Conservation (phyloP, 2,329 filamentous ascomycete genomes). For the Neopestalotiopsis clavispora region DNA sequence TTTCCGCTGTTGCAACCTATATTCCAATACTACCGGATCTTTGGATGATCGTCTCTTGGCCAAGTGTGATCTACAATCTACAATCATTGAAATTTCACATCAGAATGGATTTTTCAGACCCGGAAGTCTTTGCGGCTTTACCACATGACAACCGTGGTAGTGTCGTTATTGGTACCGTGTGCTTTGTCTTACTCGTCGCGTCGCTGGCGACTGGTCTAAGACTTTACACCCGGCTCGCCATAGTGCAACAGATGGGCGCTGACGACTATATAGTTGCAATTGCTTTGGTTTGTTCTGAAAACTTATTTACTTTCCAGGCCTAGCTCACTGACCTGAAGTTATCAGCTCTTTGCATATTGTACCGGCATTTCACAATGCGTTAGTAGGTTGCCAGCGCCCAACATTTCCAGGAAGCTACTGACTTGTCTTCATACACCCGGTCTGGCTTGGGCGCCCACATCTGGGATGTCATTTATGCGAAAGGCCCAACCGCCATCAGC, state of each 20-base stretch:
- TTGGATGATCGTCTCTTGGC: neutral
- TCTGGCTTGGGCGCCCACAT: slow-evolving; percentile 17
- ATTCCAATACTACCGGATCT: neutral
- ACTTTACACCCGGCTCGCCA: slow-evolving; percentile 1
- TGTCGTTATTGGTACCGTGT: neutral
- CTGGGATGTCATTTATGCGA: slow-evolving; percentile 1
- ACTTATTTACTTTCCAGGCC: neutral
- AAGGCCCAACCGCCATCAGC: neutral
- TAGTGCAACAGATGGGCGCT: neutral
- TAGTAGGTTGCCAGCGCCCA: neutral
- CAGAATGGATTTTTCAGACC: slow-evolving; percentile 1
- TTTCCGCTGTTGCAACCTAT: neutral
- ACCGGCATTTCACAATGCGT: neutral
- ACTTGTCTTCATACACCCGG: neutral
- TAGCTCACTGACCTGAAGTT: neutral
- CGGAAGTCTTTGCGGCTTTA: neutral
- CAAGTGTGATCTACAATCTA: neutral
- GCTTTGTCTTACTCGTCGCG: neutral
- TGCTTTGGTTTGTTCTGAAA: neutral
- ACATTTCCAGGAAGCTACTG: neutral
- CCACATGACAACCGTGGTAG: neutral
- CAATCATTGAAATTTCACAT: neutral
- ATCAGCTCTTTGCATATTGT: neutral
- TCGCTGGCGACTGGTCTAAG: neutral
- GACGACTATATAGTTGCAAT: slow-evolving; percentile 4